Base-by-base conservation (phyloP, 2,329 filamentous ascomycete genomes). In the Sporothrix variecibatus region DNA sequence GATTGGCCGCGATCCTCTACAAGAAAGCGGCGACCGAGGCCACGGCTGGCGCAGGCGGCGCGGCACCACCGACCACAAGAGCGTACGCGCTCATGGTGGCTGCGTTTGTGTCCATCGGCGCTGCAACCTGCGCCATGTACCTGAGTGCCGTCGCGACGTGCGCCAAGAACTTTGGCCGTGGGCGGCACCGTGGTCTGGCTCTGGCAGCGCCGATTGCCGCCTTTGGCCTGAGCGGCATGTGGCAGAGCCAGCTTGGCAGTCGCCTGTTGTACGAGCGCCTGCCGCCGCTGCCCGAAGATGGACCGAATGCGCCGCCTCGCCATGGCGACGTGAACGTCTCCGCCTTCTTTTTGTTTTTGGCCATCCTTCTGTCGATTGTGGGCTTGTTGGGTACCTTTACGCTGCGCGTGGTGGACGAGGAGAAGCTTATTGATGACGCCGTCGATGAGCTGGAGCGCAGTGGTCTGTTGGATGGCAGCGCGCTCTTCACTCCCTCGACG, bases 81-180 rank as follows among this genome's bases (percentile, higher is more conserved):
- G 92, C 94, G 0, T 94, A 97, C 78, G 88, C 88, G 77, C 85
- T 93, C 78, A 97, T 99, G 95, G 85, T 98, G 6, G 81, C 94
- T 72, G 92, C 94, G 0, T 99, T 98, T 81, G 87, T 95, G 65
- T 88, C 89, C 71, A 90, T 99, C 74, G 96, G 96, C 1, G 88
- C 92, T 76, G 95, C 90, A 5, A 98, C 95, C 0, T 93, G 93
- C 77, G 90, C 90, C 81, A 94, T 98, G 90, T 99, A 98, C 82
- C 87, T 98, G 73, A 89, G 91, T 70, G 92, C 94, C 1, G 92
- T 99, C n/a, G 95, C 95, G 7, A 97, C 95, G 0, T 97, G 94
- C 80, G 96, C 96, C 49, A 99, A 99, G 89, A 99, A 98, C 84
- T 99, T 98, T 83, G 95, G 95, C 68, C 91, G 92, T 75, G 94